Conservation (phyloP, 83 land plant genomes). For the Picea abies region DNA sequence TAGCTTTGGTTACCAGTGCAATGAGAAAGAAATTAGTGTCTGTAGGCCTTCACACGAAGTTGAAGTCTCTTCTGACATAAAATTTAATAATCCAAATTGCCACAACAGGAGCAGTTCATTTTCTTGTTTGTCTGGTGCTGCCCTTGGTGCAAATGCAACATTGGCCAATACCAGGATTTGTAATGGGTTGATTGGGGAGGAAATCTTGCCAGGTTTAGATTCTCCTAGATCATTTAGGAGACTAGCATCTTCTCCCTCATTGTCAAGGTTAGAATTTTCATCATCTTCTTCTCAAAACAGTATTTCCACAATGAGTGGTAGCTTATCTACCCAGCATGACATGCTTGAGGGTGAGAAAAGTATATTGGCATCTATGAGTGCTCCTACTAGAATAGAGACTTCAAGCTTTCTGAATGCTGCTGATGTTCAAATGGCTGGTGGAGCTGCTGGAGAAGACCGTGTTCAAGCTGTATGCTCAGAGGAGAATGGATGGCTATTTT, state of each 20-base stretch:
- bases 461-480: conserved; percentile 94
- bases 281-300: conserved; percentile 51
- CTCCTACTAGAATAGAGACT: conserved; percentile 41
- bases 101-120: conserved; percentile 51
- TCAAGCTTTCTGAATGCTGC: conserved; percentile 53
- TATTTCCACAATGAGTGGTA: conserved; percentile 34
- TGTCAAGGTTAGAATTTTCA: conserved; percentile 52
- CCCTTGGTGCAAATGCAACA: conserved; percentile 87
- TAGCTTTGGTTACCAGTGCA: conserved; percentile 69
- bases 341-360: conserved; percentile 30
- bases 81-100: background rate
- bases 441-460: conserved; percentile 96
- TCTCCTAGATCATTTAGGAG: conserved; percentile 79
- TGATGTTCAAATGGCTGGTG: conserved; percentile 89
- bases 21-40: conserved; percentile 9
- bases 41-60: conserved; percentile 1
- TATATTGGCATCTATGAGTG: conserved; percentile 33
- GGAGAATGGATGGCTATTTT: conserved; percentile 86
- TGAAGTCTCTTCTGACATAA: conserved; percentile 15
- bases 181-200: conserved; percentile 72
- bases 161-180: conserved; percentile 83
- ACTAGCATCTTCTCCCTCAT: conserved; percentile 58
- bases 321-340: conserved; percentile 29
- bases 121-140: conserved; percentile 85
- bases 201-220: conserved; percentile 78